Evolutionary conservation across 2,329 filamentous ascomycete species (phyloP).

Genomic region (Paraconiothyrium sp.): DNA sequence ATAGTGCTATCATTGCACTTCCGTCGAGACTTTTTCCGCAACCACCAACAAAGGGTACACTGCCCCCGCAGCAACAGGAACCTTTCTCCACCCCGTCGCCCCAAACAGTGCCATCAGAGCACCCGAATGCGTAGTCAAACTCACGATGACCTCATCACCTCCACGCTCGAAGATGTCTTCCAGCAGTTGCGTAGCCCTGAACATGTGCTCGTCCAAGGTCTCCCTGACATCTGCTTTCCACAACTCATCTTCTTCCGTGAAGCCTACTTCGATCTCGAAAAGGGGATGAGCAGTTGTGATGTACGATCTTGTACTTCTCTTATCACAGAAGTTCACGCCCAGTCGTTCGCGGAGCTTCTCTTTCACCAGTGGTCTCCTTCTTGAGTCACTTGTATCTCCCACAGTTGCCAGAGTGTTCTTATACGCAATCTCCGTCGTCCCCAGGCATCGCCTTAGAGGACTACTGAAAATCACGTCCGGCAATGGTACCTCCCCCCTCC

Average conservation of each 20-base stretch:
- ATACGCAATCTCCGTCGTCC: slow-evolving; percentile 69
- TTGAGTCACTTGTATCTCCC: too few relatives aligned
- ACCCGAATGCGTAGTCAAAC: slow-evolving; percentile 65
- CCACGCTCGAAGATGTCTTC: slow-evolving; percentile 59
- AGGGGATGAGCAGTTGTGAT: slow-evolving; percentile 60
- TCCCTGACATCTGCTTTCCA: slow-evolving; percentile 51
- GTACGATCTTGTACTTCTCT: slow-evolving; percentile 61
- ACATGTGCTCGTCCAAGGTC: slow-evolving; percentile 19
- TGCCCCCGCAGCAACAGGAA: slow-evolving; percentile 24
- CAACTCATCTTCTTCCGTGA: slow-evolving; percentile 64
- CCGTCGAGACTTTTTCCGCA: slow-evolving; percentile 5
- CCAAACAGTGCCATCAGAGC: slow-evolving; percentile 62
- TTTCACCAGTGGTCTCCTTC: slow-evolving; percentile 62
- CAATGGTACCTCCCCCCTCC: slow-evolving; percentile 59
- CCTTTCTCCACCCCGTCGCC: slow-evolving; percentile 55
- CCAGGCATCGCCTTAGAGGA: slow-evolving; percentile 68
- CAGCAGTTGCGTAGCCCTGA: slow-evolving; percentile 46
- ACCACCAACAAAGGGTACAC: slow-evolving; percentile 27
- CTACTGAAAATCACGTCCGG: slow-evolving; percentile 70
- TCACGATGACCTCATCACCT: slow-evolving; percentile 52
- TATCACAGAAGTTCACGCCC: slow-evolving; percentile 72
- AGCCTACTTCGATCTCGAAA: slow-evolving; percentile 65
- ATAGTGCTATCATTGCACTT: neutral
- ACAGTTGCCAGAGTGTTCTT: slow-evolving; percentile 52
- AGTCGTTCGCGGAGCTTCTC: slow-evolving; percentile 70